Evolutionary conservation across 2,329 filamentous ascomycete genomes (phyloP), one percentile per base, ranked within the genome.

Genomic region (Zymoseptoria pseudotritici): DNA sequence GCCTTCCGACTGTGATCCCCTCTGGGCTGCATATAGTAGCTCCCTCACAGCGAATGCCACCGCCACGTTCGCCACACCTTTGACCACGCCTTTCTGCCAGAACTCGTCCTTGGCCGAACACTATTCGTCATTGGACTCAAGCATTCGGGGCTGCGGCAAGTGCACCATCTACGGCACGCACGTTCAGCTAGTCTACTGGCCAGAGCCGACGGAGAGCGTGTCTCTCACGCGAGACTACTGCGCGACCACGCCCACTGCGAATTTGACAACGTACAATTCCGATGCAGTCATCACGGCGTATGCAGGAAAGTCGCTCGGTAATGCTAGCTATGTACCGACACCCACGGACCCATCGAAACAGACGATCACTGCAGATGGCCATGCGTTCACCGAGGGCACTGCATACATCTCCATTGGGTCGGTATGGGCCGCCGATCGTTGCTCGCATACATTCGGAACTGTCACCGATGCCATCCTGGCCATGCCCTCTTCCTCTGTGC

Each of bases 101-200:
- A 67, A 68, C 46, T 58, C 57, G 20, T 66, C 56, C 50, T 60
- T 52, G n/a, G 65, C 63, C 1, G 54, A 57, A 0, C 58, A 57
- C 0, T 58, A 59, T n/a, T 62, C 61, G 4, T 54, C 56, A 10
- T 57, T 61, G 13, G 58, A 52, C 6, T 61, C 60, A 9, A 57
- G 58, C 9, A 59, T 70, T 20, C 66, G 65, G 46, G 69, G 67
- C 8, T 72, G 70, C 54, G 69, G 69, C 4, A 50, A 54, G n/a
- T 72, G 70, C 52, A 72, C 69, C 5, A 71, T 72, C 10, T 70
- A 64, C 51, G 69, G 70, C n/a, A 36, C 66, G 19, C 67, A 66
- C 7, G 70, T 72, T 1, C 62, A 69, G 51, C 61, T 72, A 19
- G 62, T 72, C 2, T 72, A 69, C 61, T 72, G 70, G 50, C 69